Conservation (phyloP, 805 yeast species). For the Starmerella roubikii region DNA sequence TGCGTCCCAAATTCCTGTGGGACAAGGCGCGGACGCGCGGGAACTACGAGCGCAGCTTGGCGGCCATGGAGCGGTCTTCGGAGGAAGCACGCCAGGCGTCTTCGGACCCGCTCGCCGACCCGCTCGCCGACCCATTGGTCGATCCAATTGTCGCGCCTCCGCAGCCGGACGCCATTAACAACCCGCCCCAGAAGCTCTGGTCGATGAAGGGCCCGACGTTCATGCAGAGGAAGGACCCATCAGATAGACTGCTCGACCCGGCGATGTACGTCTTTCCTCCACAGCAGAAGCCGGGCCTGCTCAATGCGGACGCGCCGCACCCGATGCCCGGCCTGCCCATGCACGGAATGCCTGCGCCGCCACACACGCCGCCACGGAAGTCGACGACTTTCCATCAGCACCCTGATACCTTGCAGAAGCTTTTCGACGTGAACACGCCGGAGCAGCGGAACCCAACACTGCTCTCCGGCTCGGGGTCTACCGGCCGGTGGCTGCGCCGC, state of each 20-base stretch:
- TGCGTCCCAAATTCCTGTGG: conserved; percentile 27
- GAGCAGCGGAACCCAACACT: conserved; percentile 5
- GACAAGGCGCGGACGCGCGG: conserved; percentile 9
- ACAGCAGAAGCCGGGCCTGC: background rate
- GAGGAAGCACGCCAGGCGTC: background rate
- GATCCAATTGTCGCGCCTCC: background rate
- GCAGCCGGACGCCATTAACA: background rate
- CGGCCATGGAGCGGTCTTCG: background rate
- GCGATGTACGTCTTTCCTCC: background rate
- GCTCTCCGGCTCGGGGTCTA: conserved; percentile 15
- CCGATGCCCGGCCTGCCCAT: background rate
- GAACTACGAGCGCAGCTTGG: background rate
- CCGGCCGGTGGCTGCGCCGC: conserved; percentile 13
- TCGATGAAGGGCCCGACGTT: background rate
- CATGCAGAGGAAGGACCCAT: background rate
- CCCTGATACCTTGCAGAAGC: conserved; percentile 16
- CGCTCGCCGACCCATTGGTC: background rate
- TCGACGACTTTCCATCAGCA: background rate
- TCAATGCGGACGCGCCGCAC: background rate
- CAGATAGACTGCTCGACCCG: conserved; percentile 3
- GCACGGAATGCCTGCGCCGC: conserved; percentile 5
- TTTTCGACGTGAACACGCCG: conserved; percentile 13
- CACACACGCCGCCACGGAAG: conserved; percentile 7
- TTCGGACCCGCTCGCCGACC: background rate
- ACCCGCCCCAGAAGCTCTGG: background rate